Evolutionary conservation across 768 basidiomycete genomes (phyloP).

Genomic region (Tulasnella sp.): DNA sequence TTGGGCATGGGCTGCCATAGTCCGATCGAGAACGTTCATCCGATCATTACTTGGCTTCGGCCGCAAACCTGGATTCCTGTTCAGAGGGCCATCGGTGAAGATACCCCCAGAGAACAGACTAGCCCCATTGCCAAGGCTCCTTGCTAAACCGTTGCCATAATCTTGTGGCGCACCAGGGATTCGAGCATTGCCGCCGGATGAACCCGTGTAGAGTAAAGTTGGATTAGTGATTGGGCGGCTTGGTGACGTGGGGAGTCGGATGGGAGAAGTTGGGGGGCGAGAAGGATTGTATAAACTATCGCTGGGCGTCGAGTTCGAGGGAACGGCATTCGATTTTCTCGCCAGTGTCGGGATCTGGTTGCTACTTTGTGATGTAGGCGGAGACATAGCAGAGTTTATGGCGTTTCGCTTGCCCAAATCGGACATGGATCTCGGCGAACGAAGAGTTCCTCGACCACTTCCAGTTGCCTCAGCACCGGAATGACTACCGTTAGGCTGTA

Average conservation of each 20-base stretch:
- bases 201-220: neutral
- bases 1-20: neutral
- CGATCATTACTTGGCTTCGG: slow-evolving; percentile 6
- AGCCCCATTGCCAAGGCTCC: neutral
- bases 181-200: neutral
- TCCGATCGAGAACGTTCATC: neutral
- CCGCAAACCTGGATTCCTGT: neutral
- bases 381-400: neutral
- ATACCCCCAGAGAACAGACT: slow-evolving; percentile 1
- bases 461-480: neutral
- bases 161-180: neutral
- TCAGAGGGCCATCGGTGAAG: neutral
- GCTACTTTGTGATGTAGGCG: neutral
- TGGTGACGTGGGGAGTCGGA: neutral
- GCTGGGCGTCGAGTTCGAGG: neutral
- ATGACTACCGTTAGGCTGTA: neutral
- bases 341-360: slow-evolving; percentile 4
- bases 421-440: slow-evolving; percentile 4
- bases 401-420: neutral
- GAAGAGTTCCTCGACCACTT: neutral
- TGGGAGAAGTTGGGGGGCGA: neutral
- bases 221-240: slow-evolving; percentile 5
- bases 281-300: neutral
- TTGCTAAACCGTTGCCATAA: neutral
- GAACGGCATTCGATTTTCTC: neutral